These are phyloP conservation scores for Mycena amicta DNA, from an alignment of 768 basidiomycete genomes.

Conservation along the genomic window DNA sequence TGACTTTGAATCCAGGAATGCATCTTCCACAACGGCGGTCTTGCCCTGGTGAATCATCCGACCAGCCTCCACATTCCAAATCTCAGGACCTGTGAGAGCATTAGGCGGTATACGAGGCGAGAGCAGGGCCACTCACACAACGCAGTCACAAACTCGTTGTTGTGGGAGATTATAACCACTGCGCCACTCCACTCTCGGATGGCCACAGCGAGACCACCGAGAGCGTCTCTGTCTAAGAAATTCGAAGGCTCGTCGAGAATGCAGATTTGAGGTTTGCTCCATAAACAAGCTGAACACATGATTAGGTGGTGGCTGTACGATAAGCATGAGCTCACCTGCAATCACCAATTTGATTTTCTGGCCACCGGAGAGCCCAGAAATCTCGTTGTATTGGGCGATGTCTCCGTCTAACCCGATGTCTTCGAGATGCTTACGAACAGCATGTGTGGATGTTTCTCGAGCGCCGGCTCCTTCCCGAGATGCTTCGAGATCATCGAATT, in stretches of 20 bases:
- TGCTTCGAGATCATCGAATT: slow-evolving; percentile 95
- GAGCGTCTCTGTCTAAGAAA: slow-evolving; percentile 94
- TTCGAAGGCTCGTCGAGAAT: slow-evolving; percentile 92
- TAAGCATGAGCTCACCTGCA: slow-evolving; percentile 44
- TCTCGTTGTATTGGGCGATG: slow-evolving; percentile 98
- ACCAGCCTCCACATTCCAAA: slow-evolving; percentile 91
- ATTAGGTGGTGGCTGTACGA: slow-evolving; percentile 65
- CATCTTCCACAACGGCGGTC: slow-evolving; percentile 80
- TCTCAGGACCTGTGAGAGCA: slow-evolving; percentile 72
- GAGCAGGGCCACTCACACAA: slow-evolving; percentile 57
- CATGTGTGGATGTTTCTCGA: slow-evolving; percentile 78
- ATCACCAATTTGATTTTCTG: slow-evolving; percentile 98
- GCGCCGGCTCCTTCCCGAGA: slow-evolving; percentile 94
- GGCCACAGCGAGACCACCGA: slow-evolving; percentile 92
- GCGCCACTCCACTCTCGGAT: slow-evolving; percentile 95
- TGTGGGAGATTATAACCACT: slow-evolving; percentile 96
- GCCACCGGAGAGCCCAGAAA: slow-evolving; percentile 89
- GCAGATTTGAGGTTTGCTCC: slow-evolving; percentile 92
- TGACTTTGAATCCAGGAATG: slow-evolving; percentile 70
- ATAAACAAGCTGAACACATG: slow-evolving; percentile 91
- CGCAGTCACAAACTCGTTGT: slow-evolving; percentile 83
- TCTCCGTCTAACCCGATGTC: slow-evolving; percentile 96
- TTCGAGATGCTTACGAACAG: slow-evolving; percentile 90
- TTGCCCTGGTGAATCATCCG: slow-evolving; percentile 89
- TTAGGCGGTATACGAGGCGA: slow-evolving; percentile 9